Base-by-base conservation (phyloP, 2,329 filamentous ascomycete genomes). In the Mollisia scopiformis region DNA sequence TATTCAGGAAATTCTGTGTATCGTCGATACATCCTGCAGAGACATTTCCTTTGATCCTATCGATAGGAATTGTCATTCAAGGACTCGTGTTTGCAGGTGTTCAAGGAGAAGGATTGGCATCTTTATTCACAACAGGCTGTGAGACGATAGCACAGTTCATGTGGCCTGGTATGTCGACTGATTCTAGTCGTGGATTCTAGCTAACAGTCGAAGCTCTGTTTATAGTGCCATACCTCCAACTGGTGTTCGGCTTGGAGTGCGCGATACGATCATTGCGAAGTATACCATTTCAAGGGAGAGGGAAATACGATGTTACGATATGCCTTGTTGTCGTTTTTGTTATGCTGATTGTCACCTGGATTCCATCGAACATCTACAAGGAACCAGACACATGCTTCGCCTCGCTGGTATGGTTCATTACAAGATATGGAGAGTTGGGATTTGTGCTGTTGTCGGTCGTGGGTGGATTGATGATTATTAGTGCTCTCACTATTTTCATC, bases 371-470 rank as follows among this genome's bases (percentile, higher is more conserved):
- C 58, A 78, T 84, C 53, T 75, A 82, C 63, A 79, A 77, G 4
- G 81, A 87, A 46, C 79, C 80, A 6, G 82, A 87, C 64, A 80
- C 82, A 55, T 91, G 88, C 75, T 87, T 90, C 67, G 86, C 86
- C 25, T 87, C 85, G 6, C 78, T 91, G 7, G 85, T 90, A 66
- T 90, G 85, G 85, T 89, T 88, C 63, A 77, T 90, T 43, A 79
- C 83, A 58, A 80, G 78, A 66, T 91, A 86, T 75, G 81, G 85
- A n/a, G 71, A 80, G 14, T 80, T 82, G 5, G 83, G 81, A 59
- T 82, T 90, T 58, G 78, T 78, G 10, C 70, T 89, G 1, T 71
- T 89, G 11, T 73, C 81, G 23, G 70, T 78, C 21, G 78, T 88
- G 46, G 75, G 81, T n/a, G 72, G 78, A 35, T 70, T 81, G 25